Evolutionary conservation across 1,284 basidiomycete species (phyloP).

Genomic region (Cystobasidiaceae sp.): DNA sequence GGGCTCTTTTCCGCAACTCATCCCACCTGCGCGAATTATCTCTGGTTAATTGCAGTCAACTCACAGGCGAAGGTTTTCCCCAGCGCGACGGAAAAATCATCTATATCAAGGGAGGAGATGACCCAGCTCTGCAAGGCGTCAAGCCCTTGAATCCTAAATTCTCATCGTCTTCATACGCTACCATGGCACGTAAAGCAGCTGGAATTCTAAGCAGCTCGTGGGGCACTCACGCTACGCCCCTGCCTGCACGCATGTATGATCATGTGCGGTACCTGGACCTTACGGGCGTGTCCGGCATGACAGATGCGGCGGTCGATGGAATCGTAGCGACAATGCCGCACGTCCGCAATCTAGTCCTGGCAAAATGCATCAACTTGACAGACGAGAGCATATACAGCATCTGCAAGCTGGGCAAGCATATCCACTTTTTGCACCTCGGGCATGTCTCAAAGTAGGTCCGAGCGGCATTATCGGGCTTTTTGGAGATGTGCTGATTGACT

Average conservation of each 20-base stretch:
- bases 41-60: conserved; percentile 68
- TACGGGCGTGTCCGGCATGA: conserved; percentile 73
- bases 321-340: conserved; percentile 82
- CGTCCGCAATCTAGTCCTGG: conserved; percentile 84
- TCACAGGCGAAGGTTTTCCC: conserved; percentile 86
- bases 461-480: not conserved
- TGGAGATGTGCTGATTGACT: not conserved
- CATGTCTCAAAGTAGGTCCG: conserved; percentile 62
- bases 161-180: conserved; percentile 19
- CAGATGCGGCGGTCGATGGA: conserved; percentile 84
- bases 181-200: not conserved
- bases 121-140: conserved; percentile 56
- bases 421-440: conserved; percentile 94
- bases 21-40: conserved; percentile 84
- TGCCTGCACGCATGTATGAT: conserved; percentile 54
- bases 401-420: conserved; percentile 76
- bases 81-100: conserved; percentile 45
- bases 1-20: conserved; percentile 76
- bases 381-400: conserved; percentile 81
- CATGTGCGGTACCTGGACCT: conserved; percentile 84
- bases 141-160: conserved; percentile 43
- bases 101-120: conserved; percentile 47
- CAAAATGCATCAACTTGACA: conserved; percentile 82
- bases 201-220: not conserved
- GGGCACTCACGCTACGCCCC: not conserved